Evolutionary conservation across 139 green algal genomes (phyloP).

Genomic region (Bryopsis sp.): DNA sequence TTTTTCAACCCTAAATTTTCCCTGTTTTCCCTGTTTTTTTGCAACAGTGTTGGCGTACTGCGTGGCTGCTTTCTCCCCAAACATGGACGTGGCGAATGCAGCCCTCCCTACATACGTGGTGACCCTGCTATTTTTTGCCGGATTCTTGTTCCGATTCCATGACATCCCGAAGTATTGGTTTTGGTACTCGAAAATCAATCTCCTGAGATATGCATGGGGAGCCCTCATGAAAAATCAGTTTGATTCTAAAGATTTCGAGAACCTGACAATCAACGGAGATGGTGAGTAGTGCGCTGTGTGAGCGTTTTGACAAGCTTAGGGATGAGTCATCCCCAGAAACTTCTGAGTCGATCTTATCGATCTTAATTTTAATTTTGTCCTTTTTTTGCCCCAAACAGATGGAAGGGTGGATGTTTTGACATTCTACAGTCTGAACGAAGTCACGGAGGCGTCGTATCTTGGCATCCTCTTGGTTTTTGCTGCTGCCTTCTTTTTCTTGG

Average conservation of each 20-base stretch:
- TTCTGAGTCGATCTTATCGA: background rate
- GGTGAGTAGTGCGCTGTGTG: no score
- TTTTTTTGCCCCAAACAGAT: background rate
- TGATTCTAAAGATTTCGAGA: slow-evolving; percentile 15
- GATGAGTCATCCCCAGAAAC: background rate
- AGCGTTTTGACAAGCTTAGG: background rate
- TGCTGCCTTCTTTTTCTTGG: background rate
- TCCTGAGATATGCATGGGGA: slow-evolving; percentile 40
- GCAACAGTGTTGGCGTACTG: slow-evolving; percentile 17
- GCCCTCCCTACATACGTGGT: slow-evolving; percentile 37
- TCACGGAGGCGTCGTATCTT: background rate
- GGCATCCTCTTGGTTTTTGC: slow-evolving; percentile 1
- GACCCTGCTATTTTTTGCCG: slow-evolving; percentile 33
- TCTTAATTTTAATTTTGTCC: background rate
- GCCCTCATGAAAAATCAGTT: slow-evolving; percentile 59
- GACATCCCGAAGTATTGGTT: slow-evolving; percentile 54
- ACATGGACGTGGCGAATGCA: slow-evolving; percentile 60
- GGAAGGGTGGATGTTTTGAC: background rate
- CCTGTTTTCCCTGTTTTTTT: background rate
- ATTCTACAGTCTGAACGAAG: slow-evolving; percentile 11
- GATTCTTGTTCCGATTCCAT: slow-evolving; percentile 30
- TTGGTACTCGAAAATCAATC: slow-evolving; percentile 32
- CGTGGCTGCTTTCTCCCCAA: slow-evolving; percentile 23
- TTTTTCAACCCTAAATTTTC: background rate
- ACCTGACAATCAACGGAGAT: background rate